Evolutionary conservation across 805 yeast genomes (phyloP).

Genomic region (Limtongozyma cylindracea): DNA sequence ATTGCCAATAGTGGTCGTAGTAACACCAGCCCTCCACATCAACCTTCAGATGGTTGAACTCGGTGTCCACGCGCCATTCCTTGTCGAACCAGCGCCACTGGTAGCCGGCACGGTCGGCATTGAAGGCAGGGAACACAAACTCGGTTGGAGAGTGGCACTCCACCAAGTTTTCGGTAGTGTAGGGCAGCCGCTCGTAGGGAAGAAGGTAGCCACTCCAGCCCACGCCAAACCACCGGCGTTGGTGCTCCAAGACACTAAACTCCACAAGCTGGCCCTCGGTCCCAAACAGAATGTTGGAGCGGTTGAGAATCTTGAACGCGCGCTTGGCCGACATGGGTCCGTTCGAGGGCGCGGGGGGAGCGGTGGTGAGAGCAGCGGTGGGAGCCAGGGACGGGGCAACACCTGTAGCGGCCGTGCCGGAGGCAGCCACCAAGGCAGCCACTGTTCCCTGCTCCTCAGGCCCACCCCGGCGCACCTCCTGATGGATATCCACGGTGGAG

Average conservation of each 20-base stretch:
- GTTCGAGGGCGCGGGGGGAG: too few species aligned
- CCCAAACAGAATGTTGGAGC: too few species aligned
- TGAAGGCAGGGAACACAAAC: slow-evolving; percentile 20
- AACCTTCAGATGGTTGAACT: slow-evolving; percentile 9
- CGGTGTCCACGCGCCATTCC: slow-evolving; percentile 20
- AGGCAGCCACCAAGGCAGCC: too few species aligned
- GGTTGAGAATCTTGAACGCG: too few species aligned
- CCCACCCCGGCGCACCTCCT: too few species aligned
- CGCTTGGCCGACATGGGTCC: too few species aligned
- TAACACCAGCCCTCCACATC: slow-evolving; percentile 26
- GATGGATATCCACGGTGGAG: too few species aligned
- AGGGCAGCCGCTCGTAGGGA: slow-evolving; percentile 18
- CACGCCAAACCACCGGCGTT: slow-evolving; percentile 34
- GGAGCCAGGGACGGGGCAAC: too few species aligned
- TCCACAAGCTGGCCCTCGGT: slow-evolving; percentile 21
- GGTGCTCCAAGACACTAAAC: slow-evolving; percentile 27
- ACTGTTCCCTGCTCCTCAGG: too few species aligned
- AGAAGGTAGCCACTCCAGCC: slow-evolving; percentile 28
- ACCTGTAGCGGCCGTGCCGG: too few species aligned
- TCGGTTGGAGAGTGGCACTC: slow-evolving; percentile 1
- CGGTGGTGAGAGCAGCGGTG: too few species aligned
- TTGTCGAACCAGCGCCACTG: slow-evolving; percentile 35
- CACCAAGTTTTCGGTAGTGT: too few species aligned
- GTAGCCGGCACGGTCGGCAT: slow-evolving; percentile 10
- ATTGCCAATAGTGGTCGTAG: slow-evolving; percentile 24